phyloP scores from a whole-genome alignment of 2,329 filamentous ascomycete genomes.

The Cadophora malorum region DNA sequence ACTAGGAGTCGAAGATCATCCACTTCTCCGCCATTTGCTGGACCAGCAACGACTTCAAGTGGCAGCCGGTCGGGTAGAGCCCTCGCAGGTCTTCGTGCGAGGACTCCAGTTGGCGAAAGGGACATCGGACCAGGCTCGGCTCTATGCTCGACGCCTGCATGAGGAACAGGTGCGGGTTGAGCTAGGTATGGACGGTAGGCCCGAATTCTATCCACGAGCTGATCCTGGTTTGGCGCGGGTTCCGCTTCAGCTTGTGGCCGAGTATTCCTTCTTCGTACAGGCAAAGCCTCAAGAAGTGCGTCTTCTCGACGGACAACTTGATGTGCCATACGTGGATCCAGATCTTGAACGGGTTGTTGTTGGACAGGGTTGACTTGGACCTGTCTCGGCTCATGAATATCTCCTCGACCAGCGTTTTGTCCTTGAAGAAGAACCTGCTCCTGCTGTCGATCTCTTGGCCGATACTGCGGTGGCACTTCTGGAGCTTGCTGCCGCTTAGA shows the following conservation, averaged over 20 bases:
- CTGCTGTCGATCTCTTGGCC: not conserved
- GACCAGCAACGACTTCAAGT: not conserved
- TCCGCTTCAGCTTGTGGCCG: not conserved
- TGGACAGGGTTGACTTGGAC: not conserved
- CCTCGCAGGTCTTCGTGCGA: not conserved
- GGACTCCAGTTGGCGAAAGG: not conserved
- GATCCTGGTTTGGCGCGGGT: not conserved
- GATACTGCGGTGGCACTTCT: not conserved
- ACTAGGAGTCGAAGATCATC: not conserved
- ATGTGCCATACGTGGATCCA: not conserved
- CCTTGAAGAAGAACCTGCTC: not conserved
- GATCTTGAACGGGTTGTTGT: not conserved
- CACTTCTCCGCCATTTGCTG: not conserved
- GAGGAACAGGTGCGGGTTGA: not conserved
- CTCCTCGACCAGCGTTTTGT: not conserved
- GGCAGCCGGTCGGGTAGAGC: not conserved
- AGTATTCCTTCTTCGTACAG: not conserved
- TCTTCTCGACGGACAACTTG: not conserved
- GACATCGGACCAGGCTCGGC: no score
- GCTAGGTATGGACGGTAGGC: not conserved
- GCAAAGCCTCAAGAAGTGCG: not conserved
- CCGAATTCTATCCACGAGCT: no score
- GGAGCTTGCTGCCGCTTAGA: not conserved
- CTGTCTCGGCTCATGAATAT: not conserved
- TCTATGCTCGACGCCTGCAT: not conserved